Conservation (phyloP, 257 asterid species). For the Parsonsia alboflavescens region DNA sequence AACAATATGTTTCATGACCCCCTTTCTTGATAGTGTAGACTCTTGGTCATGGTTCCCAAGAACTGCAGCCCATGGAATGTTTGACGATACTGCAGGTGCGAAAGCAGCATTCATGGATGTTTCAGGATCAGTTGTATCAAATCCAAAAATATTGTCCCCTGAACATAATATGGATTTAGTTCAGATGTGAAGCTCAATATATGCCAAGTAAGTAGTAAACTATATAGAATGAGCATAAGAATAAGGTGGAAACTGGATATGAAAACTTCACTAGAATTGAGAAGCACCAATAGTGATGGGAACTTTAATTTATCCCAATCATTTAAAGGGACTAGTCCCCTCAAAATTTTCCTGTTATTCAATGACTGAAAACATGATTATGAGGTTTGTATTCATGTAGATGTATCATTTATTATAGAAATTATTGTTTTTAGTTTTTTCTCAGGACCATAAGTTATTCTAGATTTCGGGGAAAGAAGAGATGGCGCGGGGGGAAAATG, state of each 20-base stretch:
- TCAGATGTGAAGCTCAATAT: neutral
- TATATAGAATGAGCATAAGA: neutral
- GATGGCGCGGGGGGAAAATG: neutral
- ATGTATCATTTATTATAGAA: neutral
- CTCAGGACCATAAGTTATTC: neutral
- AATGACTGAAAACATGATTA: neutral
- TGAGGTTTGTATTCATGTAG: neutral
- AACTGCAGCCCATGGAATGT: slow-evolving; percentile 91
- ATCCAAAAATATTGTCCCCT: slow-evolving; percentile 89
- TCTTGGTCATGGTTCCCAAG: slow-evolving; percentile 95
- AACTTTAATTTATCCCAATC: neutral
- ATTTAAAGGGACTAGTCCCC: neutral
- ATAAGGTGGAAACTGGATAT: neutral
- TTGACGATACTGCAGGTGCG: slow-evolving; percentile 64
- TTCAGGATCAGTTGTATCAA: slow-evolving; percentile 65
- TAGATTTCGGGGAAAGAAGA: neutral
- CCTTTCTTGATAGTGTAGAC: slow-evolving; percentile 70
- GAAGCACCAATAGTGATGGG: neutral
- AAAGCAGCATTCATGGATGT: slow-evolving; percentile 78
- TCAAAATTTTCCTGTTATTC: neutral
- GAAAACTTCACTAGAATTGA: neutral
- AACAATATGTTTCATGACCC: slow-evolving; percentile 66
- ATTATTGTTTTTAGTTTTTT: neutral
- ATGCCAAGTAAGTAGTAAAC: neutral
- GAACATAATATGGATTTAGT: slow-evolving; percentile 12